Evolutionary conservation across 768 basidiomycete species (phyloP).

Genomic region (Lactarius psammicola): DNA sequence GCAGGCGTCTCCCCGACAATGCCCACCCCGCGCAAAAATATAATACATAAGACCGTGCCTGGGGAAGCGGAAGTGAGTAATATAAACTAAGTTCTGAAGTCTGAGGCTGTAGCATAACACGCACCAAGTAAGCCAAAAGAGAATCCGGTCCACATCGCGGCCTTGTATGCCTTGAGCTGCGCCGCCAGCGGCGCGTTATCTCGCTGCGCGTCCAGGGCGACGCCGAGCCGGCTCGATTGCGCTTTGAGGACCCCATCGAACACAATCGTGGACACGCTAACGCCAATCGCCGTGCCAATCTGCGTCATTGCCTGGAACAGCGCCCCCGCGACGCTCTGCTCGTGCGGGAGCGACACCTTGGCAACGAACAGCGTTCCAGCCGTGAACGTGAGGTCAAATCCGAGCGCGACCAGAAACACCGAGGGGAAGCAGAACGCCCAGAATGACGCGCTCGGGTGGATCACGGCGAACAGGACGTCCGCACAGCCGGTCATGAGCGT

Average conservation of each 20-base stretch:
- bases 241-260: conserved; percentile 52
- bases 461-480: conserved; percentile 65
- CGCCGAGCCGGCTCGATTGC: conserved; percentile 36
- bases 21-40: conserved; percentile 41
- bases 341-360: conserved; percentile 60
- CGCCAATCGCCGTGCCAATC: conserved; percentile 68
- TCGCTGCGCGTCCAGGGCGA: conserved; percentile 33
- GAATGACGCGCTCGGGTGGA: conserved; percentile 53
- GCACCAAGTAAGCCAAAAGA: conserved; percentile 61
- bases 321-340: conserved; percentile 75
- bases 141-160: conserved; percentile 64
- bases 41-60: conserved; percentile 19
- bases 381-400: conserved; percentile 76
- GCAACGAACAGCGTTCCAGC: conserved; percentile 74
- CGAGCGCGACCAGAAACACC: conserved; percentile 61
- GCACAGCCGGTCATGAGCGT: conserved; percentile 57
- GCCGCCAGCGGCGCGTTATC: conserved; percentile 38
- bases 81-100: neutral
- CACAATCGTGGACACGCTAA: conserved; percentile 71
- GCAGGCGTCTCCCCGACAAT: conserved; percentile 38
- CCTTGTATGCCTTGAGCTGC: conserved; percentile 53
- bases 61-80: conserved; percentile 4
- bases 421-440: conserved; percentile 80
- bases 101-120: conserved; percentile 24
- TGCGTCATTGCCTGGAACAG: conserved; percentile 79